phyloP scores from a whole-genome alignment of 2,329 filamentous ascomycete genomes.

The Curvularia spicifera region DNA sequence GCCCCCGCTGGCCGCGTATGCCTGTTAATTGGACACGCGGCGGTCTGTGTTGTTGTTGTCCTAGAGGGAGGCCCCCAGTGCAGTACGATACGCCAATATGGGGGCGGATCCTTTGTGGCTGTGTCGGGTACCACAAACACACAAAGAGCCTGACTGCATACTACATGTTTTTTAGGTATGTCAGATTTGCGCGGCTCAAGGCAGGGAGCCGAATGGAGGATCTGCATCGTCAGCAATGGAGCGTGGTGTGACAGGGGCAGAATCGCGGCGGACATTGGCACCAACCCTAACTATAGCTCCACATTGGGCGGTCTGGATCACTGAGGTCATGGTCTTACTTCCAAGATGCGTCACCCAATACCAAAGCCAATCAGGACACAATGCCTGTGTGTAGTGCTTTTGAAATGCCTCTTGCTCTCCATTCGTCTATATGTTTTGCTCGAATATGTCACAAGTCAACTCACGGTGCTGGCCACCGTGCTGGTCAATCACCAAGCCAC shows the following conservation, averaged over 20 bases:
- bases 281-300: not conserved
- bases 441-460: constrained; percentile 13
- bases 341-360: not conserved
- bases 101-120: constrained; percentile 6
- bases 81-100: not conserved
- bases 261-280: not conserved
- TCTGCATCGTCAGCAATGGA: constrained; percentile 5
- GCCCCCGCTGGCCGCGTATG: constrained; percentile 19
- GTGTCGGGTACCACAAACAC: constrained; percentile 1
- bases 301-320: not conserved
- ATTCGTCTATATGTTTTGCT: constrained; percentile 25
- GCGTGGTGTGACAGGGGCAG: constrained; percentile 1
- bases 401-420: constrained; percentile 16
- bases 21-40: constrained; percentile 4
- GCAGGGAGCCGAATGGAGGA: constrained; percentile 8
- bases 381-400: not conserved
- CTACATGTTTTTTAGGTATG: not conserved
- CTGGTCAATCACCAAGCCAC: constrained; percentile 6
- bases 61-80: not conserved
- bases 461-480: not conserved
- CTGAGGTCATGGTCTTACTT: not conserved
- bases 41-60: constrained; percentile 7
- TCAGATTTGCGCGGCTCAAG: constrained; percentile 3
- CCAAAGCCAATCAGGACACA: not conserved
- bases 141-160: not conserved